Evolutionary conservation across 2,329 filamentous ascomycete genomes (phyloP), one percentile per base, ranked within the genome.

Genomic region (Fusarium xylarioides): DNA sequence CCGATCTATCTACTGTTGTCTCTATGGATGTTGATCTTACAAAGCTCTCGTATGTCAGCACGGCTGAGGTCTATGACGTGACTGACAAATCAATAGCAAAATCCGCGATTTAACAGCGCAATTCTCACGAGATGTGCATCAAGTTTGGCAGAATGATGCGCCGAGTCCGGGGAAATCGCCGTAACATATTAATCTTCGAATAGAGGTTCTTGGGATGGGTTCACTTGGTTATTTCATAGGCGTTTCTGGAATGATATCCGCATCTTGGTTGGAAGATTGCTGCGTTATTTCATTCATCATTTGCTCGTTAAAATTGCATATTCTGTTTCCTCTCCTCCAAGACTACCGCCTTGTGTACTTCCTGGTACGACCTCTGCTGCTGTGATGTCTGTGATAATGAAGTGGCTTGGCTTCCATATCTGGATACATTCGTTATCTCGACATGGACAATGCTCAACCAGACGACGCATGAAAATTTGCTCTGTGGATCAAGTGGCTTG

Each of bases 1-100:
- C 80, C 5, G 81, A 82, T 58, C 46, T 81, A 3, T 71, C 75
- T 5, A 69, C 76, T 19, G 68, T 82, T 21, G 73, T 76, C n/a
- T 68, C 75, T 9, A 74, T 82, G 46, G 81, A 82, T 55, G 63
- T 81, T 19, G 73, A 80, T 26, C 42, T 74, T 5, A 61, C 73
- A 23, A 75, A 74, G 46, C 70, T 75, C 3, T 52, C 64, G 73
- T 74, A 49, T 15, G 47, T 34, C 30, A 34, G 47, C 47, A 50
- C 30, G 47, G 11, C 2, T 32, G 47, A 23, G 5, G 16, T 7
- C 30, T 34, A 23, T 23, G 12, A 26, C n/a, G n/a, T 38, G 38
- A 26, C 69, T 66, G 21, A 56, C 46, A 23, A 46, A 26, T 50
- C 35, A 43, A 47, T 26, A 74, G 72, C 32, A 74, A 74, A 49